Evolutionary conservation across 257 asterid genomes (phyloP), one percentile per base, ranked within the genome.

Genomic region (Solanum sitiens): DNA sequence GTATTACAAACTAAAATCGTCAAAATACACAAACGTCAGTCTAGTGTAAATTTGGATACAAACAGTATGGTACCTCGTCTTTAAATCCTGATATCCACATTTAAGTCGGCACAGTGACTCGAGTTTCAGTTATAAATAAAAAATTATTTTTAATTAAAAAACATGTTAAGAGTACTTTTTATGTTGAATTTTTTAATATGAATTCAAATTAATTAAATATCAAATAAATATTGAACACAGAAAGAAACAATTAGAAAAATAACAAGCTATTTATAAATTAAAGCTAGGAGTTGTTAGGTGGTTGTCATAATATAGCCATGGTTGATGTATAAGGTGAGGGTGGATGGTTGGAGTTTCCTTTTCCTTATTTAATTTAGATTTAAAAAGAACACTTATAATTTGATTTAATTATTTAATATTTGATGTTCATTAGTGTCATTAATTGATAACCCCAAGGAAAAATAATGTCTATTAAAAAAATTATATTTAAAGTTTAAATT

Each of bases 181-280:
- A 20, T 0, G 5, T 20, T 0, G 0, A 0, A 20, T 0, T 56
- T 18, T 56, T 0, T 0, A 8, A 2, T 56, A 3, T 56, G 1
- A 20, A 56, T 56, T 56, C 4, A 18, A 56, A 56, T 56, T 18
- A 56, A 56, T 50, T 1, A 16, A 50, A 50, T 0, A 0, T 2
- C 0, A 50, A 50, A 50, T 50, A 16, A 50, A 50, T 50, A 15
- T 0, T 0, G 1, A 50, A 0, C 9, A 56, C 1, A 0, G 0
- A 56, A 56, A 56, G 0, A 56, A 56, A 18, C 18, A 0, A 56
- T 20, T 56, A 56, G 8, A 18, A 56, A 20, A 56, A 56, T 18
- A 20, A 7, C 25, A 18, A 56, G 2, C 65, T 56, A 56, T 56
- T 56, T 0, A 56, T 56, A 56, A 56, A 56, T 56, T 56, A 56